These are phyloP conservation scores for Diplotaxis tenuifolia DNA, from an alignment of 345 rosid genomes.

Conservation along the genomic window DNA sequence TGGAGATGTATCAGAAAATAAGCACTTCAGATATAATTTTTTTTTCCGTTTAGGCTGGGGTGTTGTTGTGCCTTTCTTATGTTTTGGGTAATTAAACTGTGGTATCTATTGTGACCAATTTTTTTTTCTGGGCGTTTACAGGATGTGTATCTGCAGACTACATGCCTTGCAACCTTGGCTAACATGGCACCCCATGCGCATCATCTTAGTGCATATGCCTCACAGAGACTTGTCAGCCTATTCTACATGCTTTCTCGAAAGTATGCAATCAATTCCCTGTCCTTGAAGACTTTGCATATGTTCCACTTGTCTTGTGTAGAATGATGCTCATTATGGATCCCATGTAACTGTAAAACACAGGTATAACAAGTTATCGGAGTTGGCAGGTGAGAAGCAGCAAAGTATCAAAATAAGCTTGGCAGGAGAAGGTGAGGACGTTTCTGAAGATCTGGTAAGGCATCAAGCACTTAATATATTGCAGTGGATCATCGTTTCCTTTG, in stretches of 20 bases:
- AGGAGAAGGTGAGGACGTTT: conserved; percentile 51
- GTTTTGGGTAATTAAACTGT: conserved; percentile 4
- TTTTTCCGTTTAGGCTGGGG: background rate
- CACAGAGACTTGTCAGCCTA: conserved; percentile 95
- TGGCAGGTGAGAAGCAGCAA: conserved; percentile 54
- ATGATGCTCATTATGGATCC: conserved; percentile 2
- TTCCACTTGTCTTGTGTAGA: background rate
- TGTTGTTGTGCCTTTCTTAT: background rate
- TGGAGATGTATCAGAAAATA: conserved; percentile 6
- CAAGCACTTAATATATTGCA: conserved; percentile 2
- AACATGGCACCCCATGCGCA: conserved; percentile 99
- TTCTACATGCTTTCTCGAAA: conserved; percentile 95
- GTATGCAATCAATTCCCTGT: conserved; percentile 44
- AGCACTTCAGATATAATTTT: background rate
- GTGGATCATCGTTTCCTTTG: background rate
- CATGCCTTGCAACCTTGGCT: conserved; percentile 94
- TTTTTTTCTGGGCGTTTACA: conserved; percentile 35
- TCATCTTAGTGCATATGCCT: conserved; percentile 95
- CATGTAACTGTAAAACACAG: conserved; percentile 44
- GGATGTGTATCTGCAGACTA: conserved; percentile 98
- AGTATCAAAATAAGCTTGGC: conserved; percentile 44
- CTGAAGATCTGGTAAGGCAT: conserved; percentile 69
- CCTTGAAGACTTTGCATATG: background rate
- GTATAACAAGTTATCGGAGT: conserved; percentile 84
- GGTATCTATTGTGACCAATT: conserved; percentile 6